A percentile compares a stretch with the other conserved stretches of the same genome.
These are phyloP conservation scores for Hibiscus syriacus DNA, from an alignment of 345 rosid species.

Conservation along the genomic window DNA sequence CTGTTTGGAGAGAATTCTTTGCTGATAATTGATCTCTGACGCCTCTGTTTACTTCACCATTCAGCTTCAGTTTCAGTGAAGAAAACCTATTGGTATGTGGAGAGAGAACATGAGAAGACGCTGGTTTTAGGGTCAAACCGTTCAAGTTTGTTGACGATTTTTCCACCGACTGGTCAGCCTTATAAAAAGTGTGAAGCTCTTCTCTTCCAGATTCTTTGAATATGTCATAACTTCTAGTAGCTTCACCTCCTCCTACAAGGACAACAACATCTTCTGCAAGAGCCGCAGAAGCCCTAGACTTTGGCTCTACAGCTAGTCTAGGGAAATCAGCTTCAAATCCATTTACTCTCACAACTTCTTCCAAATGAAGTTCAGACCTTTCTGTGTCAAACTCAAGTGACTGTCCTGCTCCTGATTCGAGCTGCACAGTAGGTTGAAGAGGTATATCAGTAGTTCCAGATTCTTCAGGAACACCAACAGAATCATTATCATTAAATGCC, in stretches of 20 bases:
- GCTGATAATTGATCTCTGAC: constrained; percentile 25
- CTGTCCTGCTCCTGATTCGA: constrained; percentile 29
- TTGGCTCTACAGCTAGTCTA: constrained; percentile 12
- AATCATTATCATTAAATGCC: neutral
- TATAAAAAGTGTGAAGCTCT: constrained; percentile 55
- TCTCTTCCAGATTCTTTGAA: constrained; percentile 39
- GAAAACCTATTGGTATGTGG: constrained; percentile 33
- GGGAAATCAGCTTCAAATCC: constrained; percentile 21
- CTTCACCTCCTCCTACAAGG: constrained; percentile 20
- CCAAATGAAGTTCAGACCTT: constrained; percentile 21
- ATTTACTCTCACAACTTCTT: constrained; percentile 18
- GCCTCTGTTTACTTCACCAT: constrained; percentile 18
- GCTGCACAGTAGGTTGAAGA: constrained; percentile 10
- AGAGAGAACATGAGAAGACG: constrained; percentile 31
- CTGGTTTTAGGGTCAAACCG: constrained; percentile 29
- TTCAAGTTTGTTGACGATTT: constrained; percentile 25
- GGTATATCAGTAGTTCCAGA: constrained; percentile 23
- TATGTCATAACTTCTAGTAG: constrained; percentile 16
- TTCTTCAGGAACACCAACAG: constrained; percentile 18
- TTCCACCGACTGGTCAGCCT: constrained; percentile 26
- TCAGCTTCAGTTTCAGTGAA: constrained; percentile 37
- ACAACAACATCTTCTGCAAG: constrained; percentile 21
- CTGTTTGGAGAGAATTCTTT: constrained; percentile 23
- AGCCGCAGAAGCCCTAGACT: constrained; percentile 24
- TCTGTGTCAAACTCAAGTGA: constrained; percentile 28